Base-by-base conservation (phyloP, 225 moss, liverwort and hornwort species). In the Polytrichum formosum region DNA sequence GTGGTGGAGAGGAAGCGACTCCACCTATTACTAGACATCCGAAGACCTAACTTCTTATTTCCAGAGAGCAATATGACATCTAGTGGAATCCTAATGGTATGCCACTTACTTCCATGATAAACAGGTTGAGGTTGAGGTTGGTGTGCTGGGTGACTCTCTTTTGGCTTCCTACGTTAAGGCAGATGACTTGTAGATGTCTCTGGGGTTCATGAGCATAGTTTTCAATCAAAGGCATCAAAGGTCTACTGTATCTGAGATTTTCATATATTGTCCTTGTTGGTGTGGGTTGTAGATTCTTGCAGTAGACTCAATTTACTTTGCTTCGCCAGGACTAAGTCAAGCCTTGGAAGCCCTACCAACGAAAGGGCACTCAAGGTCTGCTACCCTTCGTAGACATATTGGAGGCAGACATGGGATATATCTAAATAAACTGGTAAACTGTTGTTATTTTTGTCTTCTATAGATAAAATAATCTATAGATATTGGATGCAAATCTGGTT, bases 21-120 rank as follows among this genome's bases (percentile, higher is more conserved):
- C 53, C 81, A 81, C 61, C 80, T 91, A 70, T 82, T 81, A 71
- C 46, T 96, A 53, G 91, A 90, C 69, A 78, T 93, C 64, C 87
- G 89, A 56, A 87, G 79, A 73, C 88, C 96, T 53, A 89, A 82
- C 72, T 89, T 96, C 79, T 77, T 96, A 67, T 90, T 96, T 82
- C 93, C 96, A 18, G 91, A 85, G 72, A 88, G 78, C 78, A 84
- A 80, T 73, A 71, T 78, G 75, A 87, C 74, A 66, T 80, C 79
- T 63, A 87, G 85, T 63, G 85, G 93, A 31, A 82, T 85, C 58
- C 78, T 91, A 27, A 84, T 93, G 95, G 95, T 91, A 81, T 53
- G 64, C 69, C 23, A 56, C 28, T 56, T 65, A 54, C 7, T 56
- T 25, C 61, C 21, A 61, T 31, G n/a, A 63, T 61, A 8, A 62